Conservation (phyloP, 2,329 filamentous ascomycete genomes). For the Fusarium chaquense region DNA sequence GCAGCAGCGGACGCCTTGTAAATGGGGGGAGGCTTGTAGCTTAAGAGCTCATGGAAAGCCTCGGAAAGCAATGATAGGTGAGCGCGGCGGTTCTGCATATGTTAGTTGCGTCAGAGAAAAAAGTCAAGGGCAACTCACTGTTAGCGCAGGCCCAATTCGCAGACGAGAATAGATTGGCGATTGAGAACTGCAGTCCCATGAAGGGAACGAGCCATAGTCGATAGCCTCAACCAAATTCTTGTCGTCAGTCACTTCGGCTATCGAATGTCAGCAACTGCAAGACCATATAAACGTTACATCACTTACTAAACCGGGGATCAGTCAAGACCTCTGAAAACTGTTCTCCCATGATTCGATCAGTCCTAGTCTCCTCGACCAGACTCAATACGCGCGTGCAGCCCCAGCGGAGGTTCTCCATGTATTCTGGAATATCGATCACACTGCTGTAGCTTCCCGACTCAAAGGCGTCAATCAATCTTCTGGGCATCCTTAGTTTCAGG, state of each 20-base stretch:
- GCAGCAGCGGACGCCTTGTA: constrained; percentile 61
- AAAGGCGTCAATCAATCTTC: constrained; percentile 60
- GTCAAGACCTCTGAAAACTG: constrained; percentile 57
- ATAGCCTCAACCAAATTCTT: constrained; percentile 58
- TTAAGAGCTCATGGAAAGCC: constrained; percentile 63
- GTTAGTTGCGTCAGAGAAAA: constrained; percentile 22
- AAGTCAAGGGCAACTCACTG: constrained; percentile 54
- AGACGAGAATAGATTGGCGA: constrained; percentile 59
- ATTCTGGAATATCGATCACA: constrained; percentile 60
- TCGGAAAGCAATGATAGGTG: constrained; percentile 64
- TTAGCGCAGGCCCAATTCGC: constrained; percentile 63
- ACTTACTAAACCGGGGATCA: constrained; percentile 62
- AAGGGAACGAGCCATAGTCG: constrained; percentile 66
- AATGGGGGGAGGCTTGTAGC: constrained; percentile 61
- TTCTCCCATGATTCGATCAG: constrained; percentile 58
- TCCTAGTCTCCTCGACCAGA: constrained; percentile 63
- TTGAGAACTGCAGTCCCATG: constrained; percentile 56
- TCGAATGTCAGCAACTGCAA: constrained; percentile 22
- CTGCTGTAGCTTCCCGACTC: constrained; percentile 64
- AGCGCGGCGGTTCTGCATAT: constrained; percentile 59
- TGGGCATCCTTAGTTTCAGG: constrained; percentile 60
- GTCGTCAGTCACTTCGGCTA: constrained; percentile 58
- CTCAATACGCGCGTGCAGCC: constrained; percentile 67
- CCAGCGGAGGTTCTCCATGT: constrained; percentile 58
- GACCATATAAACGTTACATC: fast-evolving